A percentile compares a stretch with the other conserved stretches of the same genome.
Evolutionary conservation across 2,329 filamentous ascomycete species (phyloP).

Genomic region (Pyricularia pennisetigena): DNA sequence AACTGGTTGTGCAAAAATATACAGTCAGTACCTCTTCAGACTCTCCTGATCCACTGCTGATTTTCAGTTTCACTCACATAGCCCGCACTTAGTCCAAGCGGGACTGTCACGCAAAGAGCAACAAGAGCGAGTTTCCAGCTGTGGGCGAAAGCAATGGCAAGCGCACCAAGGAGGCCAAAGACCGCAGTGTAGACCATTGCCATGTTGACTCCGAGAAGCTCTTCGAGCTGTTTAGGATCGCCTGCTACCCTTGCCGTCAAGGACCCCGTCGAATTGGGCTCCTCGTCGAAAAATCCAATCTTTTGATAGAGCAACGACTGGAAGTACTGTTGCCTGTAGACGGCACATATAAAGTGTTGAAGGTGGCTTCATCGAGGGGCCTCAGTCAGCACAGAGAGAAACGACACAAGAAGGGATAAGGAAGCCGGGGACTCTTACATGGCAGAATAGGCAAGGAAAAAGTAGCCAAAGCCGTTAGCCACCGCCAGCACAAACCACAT

Average conservation of each 20-base stretch:
- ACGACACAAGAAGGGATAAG: background rate
- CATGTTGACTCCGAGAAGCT: conserved; percentile 54
- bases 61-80: conserved; percentile 17
- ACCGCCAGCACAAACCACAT: conserved; percentile 55
- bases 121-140: conserved; percentile 71
- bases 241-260: conserved; percentile 45
- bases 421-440: conserved; percentile 14
- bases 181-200: conserved; percentile 51
- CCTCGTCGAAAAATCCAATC: conserved; percentile 49
- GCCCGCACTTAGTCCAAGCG: conserved; percentile 34
- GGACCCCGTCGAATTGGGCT: conserved; percentile 49
- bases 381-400: background rate
- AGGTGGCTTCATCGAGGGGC: conserved; percentile 17
- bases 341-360: conserved; percentile 37
- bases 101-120: conserved; percentile 49
- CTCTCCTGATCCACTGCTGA: background rate
- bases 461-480: conserved; percentile 42
- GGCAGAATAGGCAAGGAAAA: conserved; percentile 32
- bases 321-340: conserved; percentile 52
- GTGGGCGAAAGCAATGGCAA: conserved; percentile 59
- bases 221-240: conserved; percentile 50
- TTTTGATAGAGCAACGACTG: conserved; percentile 48
- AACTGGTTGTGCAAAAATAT: conserved; percentile 15
- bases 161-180: conserved; percentile 54
- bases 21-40: background rate